These are phyloP conservation scores for Trematosphaeria pertusa DNA, from an alignment of 2,329 filamentous ascomycete species.

Conservation along the genomic window DNA sequence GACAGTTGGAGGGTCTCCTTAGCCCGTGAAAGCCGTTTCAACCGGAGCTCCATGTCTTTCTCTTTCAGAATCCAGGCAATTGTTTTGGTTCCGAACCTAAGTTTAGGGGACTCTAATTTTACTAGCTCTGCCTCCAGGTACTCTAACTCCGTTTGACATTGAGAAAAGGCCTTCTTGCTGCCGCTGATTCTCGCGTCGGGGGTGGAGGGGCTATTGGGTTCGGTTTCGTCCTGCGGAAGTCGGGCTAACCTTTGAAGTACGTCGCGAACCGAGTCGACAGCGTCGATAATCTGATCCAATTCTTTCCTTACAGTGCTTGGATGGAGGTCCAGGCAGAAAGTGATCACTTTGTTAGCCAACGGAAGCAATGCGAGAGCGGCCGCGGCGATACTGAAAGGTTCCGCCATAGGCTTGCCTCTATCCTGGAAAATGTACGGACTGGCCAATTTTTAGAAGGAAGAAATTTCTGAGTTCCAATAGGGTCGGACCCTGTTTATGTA, in stretches of 20 bases:
- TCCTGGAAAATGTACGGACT: no score
- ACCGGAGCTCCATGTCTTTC: conserved; percentile 5
- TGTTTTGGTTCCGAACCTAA: background rate
- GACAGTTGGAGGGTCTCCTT: conserved; percentile 9
- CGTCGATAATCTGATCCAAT: conserved; percentile 5
- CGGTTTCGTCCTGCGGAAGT: background rate
- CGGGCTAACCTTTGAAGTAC: conserved; percentile 5
- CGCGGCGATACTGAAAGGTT: conserved; percentile 11
- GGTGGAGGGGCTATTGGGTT: background rate
- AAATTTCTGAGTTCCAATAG: no score
- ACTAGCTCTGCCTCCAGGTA: conserved; percentile 1
- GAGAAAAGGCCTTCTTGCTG: background rate
- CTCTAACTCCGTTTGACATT: conserved; percentile 6
- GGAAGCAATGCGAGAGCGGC: conserved; percentile 10
- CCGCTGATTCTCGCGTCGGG: background rate
- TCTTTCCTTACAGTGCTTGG: conserved; percentile 3
- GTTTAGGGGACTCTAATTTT: background rate
- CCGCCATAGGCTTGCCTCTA: background rate
- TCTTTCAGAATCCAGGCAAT: conserved; percentile 8
- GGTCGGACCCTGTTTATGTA: no score
- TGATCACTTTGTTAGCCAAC: conserved; percentile 5
- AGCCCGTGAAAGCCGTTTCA: conserved; percentile 2
- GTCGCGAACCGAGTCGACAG: conserved; percentile 8
- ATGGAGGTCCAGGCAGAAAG: conserved; percentile 5
- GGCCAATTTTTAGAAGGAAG: no score